A percentile compares a stretch with the other conserved stretches of the same genome.
Conservation (phyloP, 169 alveolate genomes). For the Cryptosporidium muris region DNA sequence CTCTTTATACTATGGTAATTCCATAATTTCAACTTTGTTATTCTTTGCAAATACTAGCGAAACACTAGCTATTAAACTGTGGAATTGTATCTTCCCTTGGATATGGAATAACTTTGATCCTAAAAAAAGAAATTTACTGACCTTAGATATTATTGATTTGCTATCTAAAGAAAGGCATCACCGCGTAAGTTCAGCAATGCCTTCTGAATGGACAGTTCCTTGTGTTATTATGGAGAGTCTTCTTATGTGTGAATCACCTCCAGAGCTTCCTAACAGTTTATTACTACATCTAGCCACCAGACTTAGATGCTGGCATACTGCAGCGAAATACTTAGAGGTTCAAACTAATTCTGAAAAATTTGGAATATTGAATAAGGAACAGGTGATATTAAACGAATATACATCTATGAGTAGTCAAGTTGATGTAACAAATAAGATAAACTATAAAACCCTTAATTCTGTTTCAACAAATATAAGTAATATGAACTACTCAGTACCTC, state of each 20-base stretch:
- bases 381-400: background rate
- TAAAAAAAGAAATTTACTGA: slow-evolving; percentile 1
- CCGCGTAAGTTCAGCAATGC: slow-evolving; percentile 64
- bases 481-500: background rate
- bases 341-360: background rate
- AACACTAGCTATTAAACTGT: slow-evolving; percentile 13
- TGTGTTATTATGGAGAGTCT: slow-evolving; percentile 16
- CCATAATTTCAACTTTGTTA: slow-evolving; percentile 20
- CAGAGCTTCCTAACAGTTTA: slow-evolving; percentile 33
- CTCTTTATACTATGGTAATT: background rate
- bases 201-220: slow-evolving; percentile 61
- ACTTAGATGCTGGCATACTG: slow-evolving; percentile 69
- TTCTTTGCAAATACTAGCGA: slow-evolving; percentile 56
- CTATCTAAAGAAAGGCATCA: slow-evolving; percentile 70
- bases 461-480: background rate
- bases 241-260: slow-evolving; percentile 35
- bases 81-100: slow-evolving; percentile 64
- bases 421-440: background rate
- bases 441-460: background rate
- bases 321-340: slow-evolving; percentile 21
- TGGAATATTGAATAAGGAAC: background rate
- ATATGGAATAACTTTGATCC: slow-evolving; percentile 23
- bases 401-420: background rate
- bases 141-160: slow-evolving; percentile 28
- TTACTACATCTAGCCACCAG: slow-evolving; percentile 47